A percentile compares a stretch with the other conserved stretches of the same genome.
These are phyloP conservation scores for Trichosporon coremiiforme DNA, from an alignment of 1,284 basidiomycete species.

Conservation along the genomic window DNA sequence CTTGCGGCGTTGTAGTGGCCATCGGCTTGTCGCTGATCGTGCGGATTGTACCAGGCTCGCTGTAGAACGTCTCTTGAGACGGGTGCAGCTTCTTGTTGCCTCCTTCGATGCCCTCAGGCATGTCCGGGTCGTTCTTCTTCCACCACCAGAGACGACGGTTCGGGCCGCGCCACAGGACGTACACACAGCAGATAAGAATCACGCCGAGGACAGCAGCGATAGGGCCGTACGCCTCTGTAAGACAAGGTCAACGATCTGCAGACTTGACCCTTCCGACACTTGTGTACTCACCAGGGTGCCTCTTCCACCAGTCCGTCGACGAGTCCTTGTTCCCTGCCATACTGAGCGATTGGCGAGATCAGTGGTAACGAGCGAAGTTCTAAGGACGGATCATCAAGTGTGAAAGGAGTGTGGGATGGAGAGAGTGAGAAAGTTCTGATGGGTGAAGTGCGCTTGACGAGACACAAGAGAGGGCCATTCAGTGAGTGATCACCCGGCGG, in stretches of 20 bases:
- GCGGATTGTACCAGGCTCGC: neutral
- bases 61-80: conserved; percentile 5
- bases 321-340: conserved; percentile 6
- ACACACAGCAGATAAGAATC: conserved; percentile 10
- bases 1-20: neutral
- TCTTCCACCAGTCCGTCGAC: conserved; percentile 19
- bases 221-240: conserved; percentile 18
- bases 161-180: conserved; percentile 20
- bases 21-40: neutral
- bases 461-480: neutral
- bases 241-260: neutral
- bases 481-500: neutral
- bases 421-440: neutral
- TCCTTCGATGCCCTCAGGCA: conserved; percentile 2
- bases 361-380: neutral
- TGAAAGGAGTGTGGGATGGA: neutral
- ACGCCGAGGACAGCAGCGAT: conserved; percentile 20
- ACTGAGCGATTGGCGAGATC: neutral
- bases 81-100: conserved; percentile 14
- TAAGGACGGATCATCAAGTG: neutral
- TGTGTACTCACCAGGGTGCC: conserved; percentile 19
- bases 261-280: no score
- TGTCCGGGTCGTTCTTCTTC: conserved; percentile 15
- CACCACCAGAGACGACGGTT: conserved; percentile 14
- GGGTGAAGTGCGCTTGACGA: neutral